These are phyloP conservation scores for Lipomyces starkeyi DNA, from an alignment of 805 yeast species.

Conservation along the genomic window DNA sequence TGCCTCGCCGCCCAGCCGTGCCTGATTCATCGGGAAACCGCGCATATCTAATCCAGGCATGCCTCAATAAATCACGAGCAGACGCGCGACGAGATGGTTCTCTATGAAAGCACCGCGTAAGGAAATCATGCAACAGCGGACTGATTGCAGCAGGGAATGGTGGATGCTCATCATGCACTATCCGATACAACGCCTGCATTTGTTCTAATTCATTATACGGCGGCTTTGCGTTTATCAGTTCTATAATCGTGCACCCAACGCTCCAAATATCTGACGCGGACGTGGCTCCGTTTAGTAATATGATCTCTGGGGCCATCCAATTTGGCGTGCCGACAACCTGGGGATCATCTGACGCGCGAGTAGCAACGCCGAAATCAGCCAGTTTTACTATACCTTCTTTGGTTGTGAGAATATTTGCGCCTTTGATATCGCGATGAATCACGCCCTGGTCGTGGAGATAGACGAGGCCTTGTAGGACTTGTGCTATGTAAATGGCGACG, in stretches of 20 bases:
- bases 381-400: constrained; percentile 68
- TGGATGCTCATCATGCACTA: constrained; percentile 75
- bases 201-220: constrained; percentile 80
- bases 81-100: constrained; percentile 64
- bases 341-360: constrained; percentile 45
- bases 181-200: constrained; percentile 82
- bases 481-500: constrained; percentile 56
- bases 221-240: constrained; percentile 82
- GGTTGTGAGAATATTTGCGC: constrained; percentile 71
- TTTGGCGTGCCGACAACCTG: constrained; percentile 81
- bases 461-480: constrained; percentile 63
- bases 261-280: constrained; percentile 82
- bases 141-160: constrained; percentile 59
- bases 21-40: constrained; percentile 8
- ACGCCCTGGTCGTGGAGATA: constrained; percentile 76
- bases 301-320: constrained; percentile 99
- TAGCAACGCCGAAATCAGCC: constrained; percentile 81
- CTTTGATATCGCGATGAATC: constrained; percentile 78
- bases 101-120: constrained; percentile 71
- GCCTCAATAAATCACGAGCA: constrained; percentile 62
- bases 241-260: constrained; percentile 92
- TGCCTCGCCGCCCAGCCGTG: constrained; percentile 9
- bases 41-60: constrained; percentile 46
- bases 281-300: constrained; percentile 81
- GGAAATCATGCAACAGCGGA: constrained; percentile 57